Conservation (phyloP, 495 filamentous ascomycete genomes). For the Haplographium delicatum region DNA sequence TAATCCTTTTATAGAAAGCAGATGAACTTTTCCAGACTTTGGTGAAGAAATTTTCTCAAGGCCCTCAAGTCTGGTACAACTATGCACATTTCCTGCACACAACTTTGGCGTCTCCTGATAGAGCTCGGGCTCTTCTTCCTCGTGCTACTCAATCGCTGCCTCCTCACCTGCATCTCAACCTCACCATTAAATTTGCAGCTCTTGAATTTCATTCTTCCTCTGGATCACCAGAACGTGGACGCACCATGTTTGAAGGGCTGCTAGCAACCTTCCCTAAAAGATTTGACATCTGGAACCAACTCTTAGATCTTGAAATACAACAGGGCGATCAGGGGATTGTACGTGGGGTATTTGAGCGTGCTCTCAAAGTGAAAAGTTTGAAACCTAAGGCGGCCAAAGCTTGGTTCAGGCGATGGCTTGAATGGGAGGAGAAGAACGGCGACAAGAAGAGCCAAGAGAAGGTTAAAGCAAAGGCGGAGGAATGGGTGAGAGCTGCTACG, state of each 20-base stretch:
- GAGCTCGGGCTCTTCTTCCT: conserved; percentile 73
- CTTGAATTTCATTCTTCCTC: conserved; percentile 82
- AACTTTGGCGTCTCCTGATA: conserved; percentile 57
- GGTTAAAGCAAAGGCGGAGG: conserved; percentile 68
- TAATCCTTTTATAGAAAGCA: conserved; percentile 62
- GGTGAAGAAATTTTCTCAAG: conserved; percentile 77
- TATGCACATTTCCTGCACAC: conserved; percentile 89
- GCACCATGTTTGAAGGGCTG: conserved; percentile 89
- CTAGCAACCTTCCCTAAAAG: conserved; percentile 80
- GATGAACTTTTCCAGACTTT: conserved; percentile 81
- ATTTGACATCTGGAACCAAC: conserved; percentile 87
- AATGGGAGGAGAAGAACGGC: conserved; percentile 71
- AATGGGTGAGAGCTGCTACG: conserved; percentile 38
- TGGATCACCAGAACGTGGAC: conserved; percentile 84
- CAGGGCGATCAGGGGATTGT: conserved; percentile 56
- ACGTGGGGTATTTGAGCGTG: conserved; percentile 75
- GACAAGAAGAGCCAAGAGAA: conserved; percentile 65
- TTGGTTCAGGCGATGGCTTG: conserved; percentile 79
- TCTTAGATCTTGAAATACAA: conserved; percentile 76
- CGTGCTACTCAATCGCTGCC: conserved; percentile 84
- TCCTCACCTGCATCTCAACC: conserved; percentile 60
- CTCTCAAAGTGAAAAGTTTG: conserved; percentile 59
- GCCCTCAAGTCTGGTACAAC: conserved; percentile 81
- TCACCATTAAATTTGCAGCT: conserved; percentile 81
- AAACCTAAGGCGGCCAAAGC: conserved; percentile 69